Evolutionary conservation across 208 protist species (phyloP), one percentile per base, ranked within the genome.

Genomic region (Leishmania braziliensis): DNA sequence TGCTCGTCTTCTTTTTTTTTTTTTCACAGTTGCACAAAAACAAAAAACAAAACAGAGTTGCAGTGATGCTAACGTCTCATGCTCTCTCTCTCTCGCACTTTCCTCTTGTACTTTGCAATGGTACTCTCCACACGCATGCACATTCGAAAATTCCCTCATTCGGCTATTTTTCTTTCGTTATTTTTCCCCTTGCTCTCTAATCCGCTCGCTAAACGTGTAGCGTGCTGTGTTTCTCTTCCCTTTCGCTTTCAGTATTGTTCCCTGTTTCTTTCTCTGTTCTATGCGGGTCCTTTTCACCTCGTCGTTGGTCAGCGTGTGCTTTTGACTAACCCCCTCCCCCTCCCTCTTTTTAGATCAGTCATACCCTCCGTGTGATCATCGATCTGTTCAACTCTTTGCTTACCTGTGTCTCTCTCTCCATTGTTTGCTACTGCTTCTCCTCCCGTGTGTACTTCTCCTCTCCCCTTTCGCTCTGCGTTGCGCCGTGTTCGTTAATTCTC

Each of bases 401-500:
- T 84, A 78, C 53, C 20, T 18, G 65, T 77, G 2, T 72, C 54
- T 39, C 18, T 68, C 53, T 74, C 51, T 65, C 60, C 46, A 48
- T 54, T 70, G 46, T 76, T 18, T 33, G 36, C 75, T 26, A 48
- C 33, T 26, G 29, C 48, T 53, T 75, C 50, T 56, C 50, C 33
- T 56, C 18, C 29, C 33, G 23, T 39, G 0, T 53, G 50, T 26
- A 10, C 71, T 70, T 5, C 39, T 70, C 39, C 12, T 43, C 39
- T 58, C 33, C 39, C 46, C 20, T 50, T 50, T 46, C 12, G 3
- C 66, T 50, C 66, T 71, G 39, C 39, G 3, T 73, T 50, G 68
- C n/a, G 68, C 18, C 20, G 20, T 53, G 68, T 23, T 50, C 18
- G 20, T 33, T 18, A 50, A 53, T 26, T 73, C 6, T 14, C 39